These are phyloP conservation scores for Populus euphratica DNA, from an alignment of 345 rosid species.

Conservation along the genomic window DNA sequence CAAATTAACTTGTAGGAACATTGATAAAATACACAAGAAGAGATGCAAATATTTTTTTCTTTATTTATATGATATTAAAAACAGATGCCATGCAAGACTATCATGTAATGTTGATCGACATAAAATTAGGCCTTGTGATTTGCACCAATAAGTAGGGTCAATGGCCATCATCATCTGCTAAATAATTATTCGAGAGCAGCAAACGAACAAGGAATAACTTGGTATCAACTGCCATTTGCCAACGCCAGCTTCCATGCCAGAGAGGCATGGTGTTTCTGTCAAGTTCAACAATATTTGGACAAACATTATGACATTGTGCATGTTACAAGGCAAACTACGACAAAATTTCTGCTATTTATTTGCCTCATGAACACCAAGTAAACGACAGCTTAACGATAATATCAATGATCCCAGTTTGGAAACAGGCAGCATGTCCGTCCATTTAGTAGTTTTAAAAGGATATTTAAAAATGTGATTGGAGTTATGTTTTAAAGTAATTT, in stretches of 20 bases:
- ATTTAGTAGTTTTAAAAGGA: neutral
- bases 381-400: neutral
- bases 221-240: neutral
- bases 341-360: neutral
- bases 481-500: too few relatives aligned
- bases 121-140: neutral
- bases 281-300: neutral
- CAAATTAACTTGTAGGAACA: too few relatives aligned
- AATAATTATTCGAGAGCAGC: neutral
- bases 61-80: neutral
- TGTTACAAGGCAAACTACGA: neutral
- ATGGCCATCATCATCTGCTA: neutral
- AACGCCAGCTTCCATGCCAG: slow-evolving; percentile 14
- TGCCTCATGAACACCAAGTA: neutral
- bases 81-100: neutral
- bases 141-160: neutral
- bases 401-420: neutral
- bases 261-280: neutral
- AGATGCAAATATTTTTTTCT: neutral
- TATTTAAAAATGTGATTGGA: rapidly evolving
- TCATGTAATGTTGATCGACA: neutral
- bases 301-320: neutral
- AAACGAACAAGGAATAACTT: neutral
- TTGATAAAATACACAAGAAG: neutral
- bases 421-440: neutral